These are phyloP conservation scores for Euclidium syriacum DNA, from an alignment of 345 rosid genomes.

Conservation along the genomic window DNA sequence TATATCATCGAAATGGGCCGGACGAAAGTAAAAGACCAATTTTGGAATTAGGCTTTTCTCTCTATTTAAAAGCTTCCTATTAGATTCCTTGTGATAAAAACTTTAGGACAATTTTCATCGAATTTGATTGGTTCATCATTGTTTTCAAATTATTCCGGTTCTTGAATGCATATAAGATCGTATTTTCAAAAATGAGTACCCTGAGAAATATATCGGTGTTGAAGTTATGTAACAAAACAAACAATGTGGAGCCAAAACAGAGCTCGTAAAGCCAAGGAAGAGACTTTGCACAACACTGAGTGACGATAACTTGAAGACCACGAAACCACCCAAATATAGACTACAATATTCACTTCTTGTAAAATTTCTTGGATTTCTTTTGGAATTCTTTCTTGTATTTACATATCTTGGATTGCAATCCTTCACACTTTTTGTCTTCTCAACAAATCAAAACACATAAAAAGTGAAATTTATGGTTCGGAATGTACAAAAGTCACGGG, in stretches of 20 bases:
- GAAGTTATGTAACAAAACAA: not conserved
- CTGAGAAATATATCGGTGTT: not conserved
- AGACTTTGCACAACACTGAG: not conserved
- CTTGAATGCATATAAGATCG: no score
- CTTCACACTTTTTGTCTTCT: slow-evolving; percentile 2
- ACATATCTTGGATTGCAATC: not conserved
- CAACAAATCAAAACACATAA: slow-evolving; percentile 3
- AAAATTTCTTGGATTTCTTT: not conserved
- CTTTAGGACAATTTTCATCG: no score
- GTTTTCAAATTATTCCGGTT: no score
- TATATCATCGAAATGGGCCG: no score
- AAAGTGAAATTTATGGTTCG: slow-evolving; percentile 21
- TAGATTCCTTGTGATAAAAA: no score
- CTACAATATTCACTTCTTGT: not conserved
- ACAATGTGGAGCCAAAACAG: slow-evolving; percentile 6
- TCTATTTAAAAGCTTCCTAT: no score
- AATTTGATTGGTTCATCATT: no score
- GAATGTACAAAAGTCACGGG: slow-evolving; percentile 28
- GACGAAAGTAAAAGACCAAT: no score
- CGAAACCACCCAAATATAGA: not conserved
- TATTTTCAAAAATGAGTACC: no score
- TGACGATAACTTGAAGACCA: not conserved
- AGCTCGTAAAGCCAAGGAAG: not conserved
- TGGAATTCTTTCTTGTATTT: not conserved
- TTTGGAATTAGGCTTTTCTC: no score